A percentile compares a stretch with the other conserved stretches of the same genome.
phyloP scores from a whole-genome alignment of 805 yeast species.

The Kuraishia floccosa region DNA sequence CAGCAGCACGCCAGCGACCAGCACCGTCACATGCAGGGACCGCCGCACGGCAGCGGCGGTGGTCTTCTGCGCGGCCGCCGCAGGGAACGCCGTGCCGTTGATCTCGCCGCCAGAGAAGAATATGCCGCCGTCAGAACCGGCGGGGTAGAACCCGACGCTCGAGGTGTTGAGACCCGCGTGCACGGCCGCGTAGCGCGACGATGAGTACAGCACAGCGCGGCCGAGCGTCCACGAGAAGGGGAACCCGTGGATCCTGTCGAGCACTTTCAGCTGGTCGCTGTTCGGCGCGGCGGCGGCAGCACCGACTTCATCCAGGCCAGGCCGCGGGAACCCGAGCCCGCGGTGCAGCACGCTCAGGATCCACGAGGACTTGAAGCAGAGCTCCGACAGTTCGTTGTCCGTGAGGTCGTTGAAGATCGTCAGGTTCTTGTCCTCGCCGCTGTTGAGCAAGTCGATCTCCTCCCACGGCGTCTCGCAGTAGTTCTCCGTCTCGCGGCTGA shows the following conservation, averaged over 20 bases:
- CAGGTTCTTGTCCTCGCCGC: conserved; percentile 7
- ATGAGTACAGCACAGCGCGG: conserved; percentile 51
- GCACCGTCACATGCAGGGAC: no score
- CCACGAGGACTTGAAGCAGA: conserved; percentile 57
- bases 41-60: no score
- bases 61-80: no score
- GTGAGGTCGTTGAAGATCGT: conserved; percentile 16
- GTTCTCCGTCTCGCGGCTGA: conserved; percentile 29
- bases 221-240: conserved; percentile 96
- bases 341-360: conserved; percentile 43
- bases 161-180: conserved; percentile 22
- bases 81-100: no score
- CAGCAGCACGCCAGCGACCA: no score
- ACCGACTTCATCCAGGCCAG: conserved; percentile 25
- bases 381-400: conserved; percentile 33
- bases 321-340: conserved; percentile 48
- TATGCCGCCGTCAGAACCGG: no score
- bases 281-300: conserved; percentile 8
- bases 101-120: no score
- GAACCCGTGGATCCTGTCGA: conserved; percentile 59
- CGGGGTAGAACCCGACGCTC: no score
- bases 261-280: conserved; percentile 28
- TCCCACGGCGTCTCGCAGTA: conserved; percentile 34
- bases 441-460: conserved; percentile 22
- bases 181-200: conserved; percentile 35